phyloP scores from a whole-genome alignment of 163 green algal species.

The Scenedesmus sp. region DNA sequence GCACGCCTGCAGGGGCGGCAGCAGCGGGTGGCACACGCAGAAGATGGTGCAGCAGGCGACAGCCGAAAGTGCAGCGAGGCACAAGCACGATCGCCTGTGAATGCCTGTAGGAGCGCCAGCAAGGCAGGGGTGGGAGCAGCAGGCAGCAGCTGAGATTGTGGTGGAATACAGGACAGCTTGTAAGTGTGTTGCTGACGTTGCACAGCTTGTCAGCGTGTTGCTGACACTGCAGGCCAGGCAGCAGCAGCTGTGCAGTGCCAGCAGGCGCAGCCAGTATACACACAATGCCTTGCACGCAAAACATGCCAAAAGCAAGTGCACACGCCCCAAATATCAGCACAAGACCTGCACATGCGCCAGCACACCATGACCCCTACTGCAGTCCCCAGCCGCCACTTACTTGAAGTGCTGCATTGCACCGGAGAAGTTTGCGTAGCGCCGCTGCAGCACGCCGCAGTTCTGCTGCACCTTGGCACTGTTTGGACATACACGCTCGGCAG shows the following conservation, averaged over 20 bases:
- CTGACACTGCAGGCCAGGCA: not conserved
- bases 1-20: slow-evolving; percentile 52
- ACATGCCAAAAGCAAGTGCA: not conserved
- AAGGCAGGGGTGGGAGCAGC: not conserved
- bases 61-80: too few species aligned
- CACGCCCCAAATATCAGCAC: not conserved
- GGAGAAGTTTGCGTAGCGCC: slow-evolving; percentile 56
- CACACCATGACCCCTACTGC: not conserved
- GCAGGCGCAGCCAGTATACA: too few species aligned
- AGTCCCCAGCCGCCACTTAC: not conserved
- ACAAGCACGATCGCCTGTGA: not conserved
- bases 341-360: not conserved
- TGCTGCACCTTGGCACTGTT: slow-evolving; percentile 85
- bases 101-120: not conserved
- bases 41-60: not conserved
- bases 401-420: slow-evolving; percentile 70
- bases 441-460: slow-evolving; percentile 83
- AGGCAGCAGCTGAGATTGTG: too few species aligned
- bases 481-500: slow-evolving; percentile 77
- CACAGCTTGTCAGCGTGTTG: not conserved
- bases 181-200: not conserved
- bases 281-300: too few species aligned
- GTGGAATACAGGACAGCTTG: not conserved
- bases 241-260: not conserved
- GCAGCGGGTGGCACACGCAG: not conserved